Base-by-base conservation (phyloP, 2,329 filamentous ascomycete species). In the Pestalotiopsis sp. region DNA sequence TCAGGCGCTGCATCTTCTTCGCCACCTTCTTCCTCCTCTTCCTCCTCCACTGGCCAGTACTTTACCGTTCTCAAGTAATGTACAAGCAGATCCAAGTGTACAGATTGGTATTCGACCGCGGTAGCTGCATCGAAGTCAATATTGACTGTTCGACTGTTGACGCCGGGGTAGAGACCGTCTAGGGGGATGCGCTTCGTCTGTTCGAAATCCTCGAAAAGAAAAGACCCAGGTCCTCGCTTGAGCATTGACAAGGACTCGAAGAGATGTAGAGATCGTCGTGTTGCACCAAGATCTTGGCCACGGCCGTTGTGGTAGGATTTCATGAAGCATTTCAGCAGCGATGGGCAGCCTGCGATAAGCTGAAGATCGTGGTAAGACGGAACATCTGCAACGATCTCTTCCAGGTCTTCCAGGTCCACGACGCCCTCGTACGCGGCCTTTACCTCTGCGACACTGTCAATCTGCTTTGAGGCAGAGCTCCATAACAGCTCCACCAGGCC, bases 161-260 rank as follows among this genome's bases (percentile, higher is more conserved):
- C 75, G 2, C 69, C 68, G 7, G 76, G 76, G 23, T 74, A 72
- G 12, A 78, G 31, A 0, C 76, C 76, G 13, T 76, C 73, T 17
- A 78, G 71, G 0, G 72, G 73, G 7, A 75, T 65, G 0, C 58
- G 39, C 3, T 61, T 66, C 0, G 45, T 69, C 23, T 62, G 59
- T 2, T 71, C 68, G 73, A 73, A 77, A 38, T 75, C 73, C 2
- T 27, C 38, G 64, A 68, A 70, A 4, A 78, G 56, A 23, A 68
- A 36, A 1, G 76, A 76, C n/a, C 69, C 74, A 2, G 76, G 72
- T 1, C 76, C 74, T 65, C 76, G 69, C 69, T 71, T 73, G n/a
- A 78, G 61, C 20, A 77, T 76, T 6, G 75, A 73, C 20, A 78
- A 70, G 1, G 36, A 68, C 69, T 78, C 76, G 20, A 75, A 77